A percentile compares a stretch with the other conserved stretches of the same genome.
phyloP scores from a whole-genome alignment of 305 asterid species.

The Ajuga reptans region DNA sequence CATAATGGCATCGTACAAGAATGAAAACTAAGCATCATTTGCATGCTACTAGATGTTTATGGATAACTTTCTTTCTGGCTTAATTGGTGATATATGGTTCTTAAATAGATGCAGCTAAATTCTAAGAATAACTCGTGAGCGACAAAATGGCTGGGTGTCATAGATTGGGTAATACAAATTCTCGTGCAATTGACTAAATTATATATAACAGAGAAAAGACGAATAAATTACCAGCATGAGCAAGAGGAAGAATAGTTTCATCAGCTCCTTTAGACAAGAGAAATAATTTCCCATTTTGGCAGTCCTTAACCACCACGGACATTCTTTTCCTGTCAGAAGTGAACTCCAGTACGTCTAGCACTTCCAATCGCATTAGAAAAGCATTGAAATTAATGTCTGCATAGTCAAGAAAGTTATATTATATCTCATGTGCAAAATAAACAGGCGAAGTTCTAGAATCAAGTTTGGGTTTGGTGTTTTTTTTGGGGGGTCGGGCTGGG shows the following conservation, averaged over 20 bases:
- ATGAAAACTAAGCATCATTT: not conserved
- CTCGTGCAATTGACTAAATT: not conserved
- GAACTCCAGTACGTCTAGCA: constrained; percentile 84
- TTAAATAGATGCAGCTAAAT: not conserved
- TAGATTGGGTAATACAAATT: not conserved
- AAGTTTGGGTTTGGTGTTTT: not conserved
- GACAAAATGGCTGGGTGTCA: constrained; percentile 10
- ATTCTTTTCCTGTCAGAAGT: constrained; percentile 94
- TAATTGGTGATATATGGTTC: not conserved
- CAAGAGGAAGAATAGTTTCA: constrained; percentile 78
- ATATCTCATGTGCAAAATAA: constrained; percentile 15
- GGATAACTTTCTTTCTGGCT: constrained; percentile 5
- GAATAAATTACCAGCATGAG: constrained; percentile 52
- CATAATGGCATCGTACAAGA: not conserved
- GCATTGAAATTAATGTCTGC: constrained; percentile 74
- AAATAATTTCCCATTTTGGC: constrained; percentile 51
- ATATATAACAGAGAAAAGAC: constrained; percentile 9
- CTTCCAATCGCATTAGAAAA: constrained; percentile 61
- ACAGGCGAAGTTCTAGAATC: not conserved
- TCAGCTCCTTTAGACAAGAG: constrained; percentile 96
- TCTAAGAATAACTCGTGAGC: constrained; percentile 6
- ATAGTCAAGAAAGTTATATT: constrained; percentile 28
- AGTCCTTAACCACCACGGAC: constrained; percentile 83
- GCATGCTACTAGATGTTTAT: constrained; percentile 5
- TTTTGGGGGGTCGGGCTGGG: too few relatives aligned